Evolutionary conservation across 2,329 filamentous ascomycete species (phyloP).

Genomic region (Curvularia sp.): DNA sequence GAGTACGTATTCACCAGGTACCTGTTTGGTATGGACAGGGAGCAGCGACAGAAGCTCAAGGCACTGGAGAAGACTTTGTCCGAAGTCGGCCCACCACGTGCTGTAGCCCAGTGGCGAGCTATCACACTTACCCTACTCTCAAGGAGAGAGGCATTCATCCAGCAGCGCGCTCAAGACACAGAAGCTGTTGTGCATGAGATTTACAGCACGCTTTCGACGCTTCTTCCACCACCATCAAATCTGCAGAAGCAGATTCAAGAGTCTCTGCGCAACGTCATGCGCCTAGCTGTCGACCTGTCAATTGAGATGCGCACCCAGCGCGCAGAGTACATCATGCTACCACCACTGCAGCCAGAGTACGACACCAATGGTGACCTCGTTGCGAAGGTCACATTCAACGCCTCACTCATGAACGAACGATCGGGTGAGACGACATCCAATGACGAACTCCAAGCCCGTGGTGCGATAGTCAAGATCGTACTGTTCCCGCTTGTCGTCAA

Average conservation of each 20-base stretch:
- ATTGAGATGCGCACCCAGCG: conserved; percentile 97
- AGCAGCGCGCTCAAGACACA: conserved; percentile 86
- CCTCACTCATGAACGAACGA: conserved; percentile 92
- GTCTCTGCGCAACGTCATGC: conserved; percentile 85
- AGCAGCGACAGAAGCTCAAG: conserved; percentile 97
- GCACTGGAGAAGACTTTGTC: conserved; percentile 87
- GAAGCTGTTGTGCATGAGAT: conserved; percentile 95
- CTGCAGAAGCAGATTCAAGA: conserved; percentile 81
- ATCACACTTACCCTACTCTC: conserved; percentile 90
- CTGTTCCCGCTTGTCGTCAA: conserved; percentile 97
- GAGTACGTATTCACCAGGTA: conserved; percentile 98
- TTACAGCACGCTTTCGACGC: conserved; percentile 79
- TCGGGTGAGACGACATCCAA: conserved; percentile 74
- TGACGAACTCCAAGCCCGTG: conserved; percentile 78
- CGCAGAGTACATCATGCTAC: conserved; percentile 98
- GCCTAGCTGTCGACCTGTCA: conserved; percentile 85
- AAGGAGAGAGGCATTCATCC: conserved; percentile 77
- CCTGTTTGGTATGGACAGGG: conserved; percentile 97
- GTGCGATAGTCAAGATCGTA: conserved; percentile 84
- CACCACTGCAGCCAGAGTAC: conserved; percentile 92
- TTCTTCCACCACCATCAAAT: conserved; percentile 85
- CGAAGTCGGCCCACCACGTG: conserved; percentile 81
- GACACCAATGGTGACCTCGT: conserved; percentile 89
- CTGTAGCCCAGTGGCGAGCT: conserved; percentile 97
- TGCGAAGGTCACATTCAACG: conserved; percentile 89